Base-by-base conservation (phyloP, 352 stramenopile genomes). In the Aphanomyces stellatus region DNA sequence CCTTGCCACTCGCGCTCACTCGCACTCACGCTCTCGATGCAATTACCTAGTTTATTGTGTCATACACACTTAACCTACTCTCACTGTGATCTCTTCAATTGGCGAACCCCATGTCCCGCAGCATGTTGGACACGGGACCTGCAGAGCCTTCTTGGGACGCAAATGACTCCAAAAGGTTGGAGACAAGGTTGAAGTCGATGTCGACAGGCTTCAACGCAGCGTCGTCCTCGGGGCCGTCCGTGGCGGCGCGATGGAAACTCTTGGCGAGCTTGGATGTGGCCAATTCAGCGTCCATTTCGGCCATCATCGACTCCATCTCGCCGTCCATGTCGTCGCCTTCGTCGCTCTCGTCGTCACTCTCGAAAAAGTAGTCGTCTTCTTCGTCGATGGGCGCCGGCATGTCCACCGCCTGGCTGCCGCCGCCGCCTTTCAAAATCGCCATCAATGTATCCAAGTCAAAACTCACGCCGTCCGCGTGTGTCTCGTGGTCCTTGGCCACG, bases 141-240 rank as follows among this genome's bases (percentile, higher is more conserved):
- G 80, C 77, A 24, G 82, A 62, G 5, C 83, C 85, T 25, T 90
- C 79, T 65, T 95, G 87, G 11, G 82, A 88, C 24, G 82, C 83
- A 41, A 95, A 77, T 8, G 83, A 93, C 57, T 91, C 85, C 19
- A 95, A 71, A 53, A 95, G 69, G 61, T 91, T 92, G 0, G 82
- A 86, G 43, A 95, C 68, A 72, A 95, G 59, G 70, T 95, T 88
- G 59, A 85, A 92, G 71, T 95, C 82, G 42, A 94, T 48, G 53
- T 93, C 78, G 40, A 93, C 69, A 22, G 82, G 80, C 43, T 81
- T 78, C 46, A 76, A 62, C 2, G 76, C 69, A 13, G 51, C 46
- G 48, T 68, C 35, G 51, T 61, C 19, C 61, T 62, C 40, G 3
- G 17, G 5, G 3, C 46, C 28, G 3, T 24, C 53, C 15, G 4